Conservation (phyloP, 2,329 filamentous ascomycete species). For the Fusarium floridanum region DNA sequence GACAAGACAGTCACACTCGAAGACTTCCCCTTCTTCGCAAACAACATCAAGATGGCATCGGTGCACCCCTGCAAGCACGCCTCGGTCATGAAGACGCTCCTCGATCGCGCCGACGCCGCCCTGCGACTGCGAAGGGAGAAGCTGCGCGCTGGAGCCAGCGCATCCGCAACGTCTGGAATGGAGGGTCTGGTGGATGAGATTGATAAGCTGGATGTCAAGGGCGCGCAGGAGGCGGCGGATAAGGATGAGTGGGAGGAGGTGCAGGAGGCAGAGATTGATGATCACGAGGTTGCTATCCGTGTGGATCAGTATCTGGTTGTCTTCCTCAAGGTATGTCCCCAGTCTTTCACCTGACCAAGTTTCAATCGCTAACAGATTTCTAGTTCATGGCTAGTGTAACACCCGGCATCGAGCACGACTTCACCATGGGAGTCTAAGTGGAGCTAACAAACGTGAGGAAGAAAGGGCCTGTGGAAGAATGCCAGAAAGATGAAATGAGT, state of each 20-base stretch:
- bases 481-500: conserved; percentile 2
- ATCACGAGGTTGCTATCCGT: conserved; percentile 81
- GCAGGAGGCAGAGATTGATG: conserved; percentile 71
- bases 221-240: conserved; percentile 64
- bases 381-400: conserved; percentile 89
- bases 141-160: conserved; percentile 65
- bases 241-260: conserved; percentile 77
- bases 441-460: background rate
- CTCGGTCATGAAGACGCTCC: conserved; percentile 95
- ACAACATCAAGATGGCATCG: conserved; percentile 93
- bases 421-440: conserved; percentile 44
- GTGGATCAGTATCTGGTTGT: conserved; percentile 92
- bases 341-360: background rate
- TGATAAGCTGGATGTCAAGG: conserved; percentile 70
- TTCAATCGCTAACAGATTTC: conserved; percentile 7
- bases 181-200: conserved; percentile 90
- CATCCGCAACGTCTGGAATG: conserved; percentile 67
- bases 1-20: conserved; percentile 99
- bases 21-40: conserved; percentile 94
- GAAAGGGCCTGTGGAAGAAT: conserved; percentile 5
- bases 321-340: conserved; percentile 78
- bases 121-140: conserved; percentile 90
- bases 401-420: conserved; percentile 75
- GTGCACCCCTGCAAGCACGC: conserved; percentile 98
- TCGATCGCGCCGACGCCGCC: conserved; percentile 94